A percentile compares a stretch with the other conserved stretches of the same genome.
phyloP scores from a whole-genome alignment of 257 asterid species.

The Solanum infundibuliforme region DNA sequence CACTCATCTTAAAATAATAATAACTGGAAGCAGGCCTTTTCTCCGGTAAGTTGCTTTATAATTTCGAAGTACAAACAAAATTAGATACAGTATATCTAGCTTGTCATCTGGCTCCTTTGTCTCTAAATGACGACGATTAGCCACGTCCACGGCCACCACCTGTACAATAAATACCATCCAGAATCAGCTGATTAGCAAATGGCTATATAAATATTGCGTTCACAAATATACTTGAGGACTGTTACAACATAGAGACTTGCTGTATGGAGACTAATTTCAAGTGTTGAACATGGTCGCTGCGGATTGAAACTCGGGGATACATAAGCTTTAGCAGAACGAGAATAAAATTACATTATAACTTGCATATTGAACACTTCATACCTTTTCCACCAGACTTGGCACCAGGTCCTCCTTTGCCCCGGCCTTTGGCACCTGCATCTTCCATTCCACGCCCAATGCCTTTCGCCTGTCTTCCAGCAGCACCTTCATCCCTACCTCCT shows the following conservation, averaged over 20 bases:
- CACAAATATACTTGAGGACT: background rate
- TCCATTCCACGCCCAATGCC: slow-evolving; percentile 47
- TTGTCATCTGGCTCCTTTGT: background rate
- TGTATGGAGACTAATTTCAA: background rate
- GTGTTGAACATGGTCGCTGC: background rate
- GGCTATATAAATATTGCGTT: background rate
- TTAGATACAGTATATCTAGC: too few relatives aligned
- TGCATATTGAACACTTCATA: background rate
- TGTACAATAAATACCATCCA: background rate
- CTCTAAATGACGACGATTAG: background rate
- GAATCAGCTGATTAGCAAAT: background rate
- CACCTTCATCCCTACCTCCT: slow-evolving; percentile 22
- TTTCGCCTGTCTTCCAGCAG: slow-evolving; percentile 28
- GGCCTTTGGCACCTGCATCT: slow-evolving; percentile 41
- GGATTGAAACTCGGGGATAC: background rate
- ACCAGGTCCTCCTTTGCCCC: slow-evolving; percentile 36
- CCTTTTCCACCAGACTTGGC: slow-evolving; percentile 9
- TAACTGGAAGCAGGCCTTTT: too few relatives aligned
- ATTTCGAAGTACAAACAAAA: too few relatives aligned
- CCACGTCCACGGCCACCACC: slow-evolving; percentile 44
- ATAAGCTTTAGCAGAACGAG: background rate
- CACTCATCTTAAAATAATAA: too few relatives aligned
- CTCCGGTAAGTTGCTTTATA: too few relatives aligned
- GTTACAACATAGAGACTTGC: background rate
- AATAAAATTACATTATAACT: background rate